Base-by-base conservation (phyloP, 768 basidiomycete genomes). In the Mycena pura region DNA sequence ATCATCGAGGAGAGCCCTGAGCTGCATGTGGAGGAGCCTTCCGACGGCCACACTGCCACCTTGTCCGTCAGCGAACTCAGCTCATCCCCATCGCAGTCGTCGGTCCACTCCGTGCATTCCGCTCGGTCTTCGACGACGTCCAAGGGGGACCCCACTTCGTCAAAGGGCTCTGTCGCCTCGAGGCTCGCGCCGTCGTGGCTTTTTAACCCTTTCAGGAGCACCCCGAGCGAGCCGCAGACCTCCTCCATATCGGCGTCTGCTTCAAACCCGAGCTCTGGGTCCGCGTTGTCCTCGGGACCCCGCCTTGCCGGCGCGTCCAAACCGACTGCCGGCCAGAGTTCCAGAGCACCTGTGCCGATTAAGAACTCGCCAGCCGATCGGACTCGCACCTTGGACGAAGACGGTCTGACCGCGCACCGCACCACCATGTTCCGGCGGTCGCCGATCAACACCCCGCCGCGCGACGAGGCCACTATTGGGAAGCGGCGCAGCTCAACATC, bases 1-100 rank as follows among this genome's bases (percentile, higher is more conserved):
- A 86, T 93, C 45, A 91, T 92, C 47, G 88, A 92, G 71, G 91
- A 92, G 70, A 90, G 87, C 61, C 89, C 90, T 61, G 85, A 86
- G 25, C 76, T 90, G 6, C 86, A 87, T 0, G 71, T 76, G 3
- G 83, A 85, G 66, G 74, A 77, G 9, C 74, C 75, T 19, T 60
- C 69, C 17, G 66, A 62, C 7, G 66, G 45, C 32, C 63, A 67
- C 14, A 60, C 53, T 31, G 66, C 64, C 5, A 53, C 69, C 14
- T 49, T 67, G 3, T 70, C 77, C 14, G 64, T 71, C 40, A 73
- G 70, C 13, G 72, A 74, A 13, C 60, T 86, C 36, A 87, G 85
- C 69, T 81, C 79, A 7, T 90, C 88, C 0, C 88, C 88, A 10
- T 91, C 89, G 6, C 86, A 86, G 47, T 82, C 83, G 0, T 93